Conservation (phyloP, 2,329 filamentous ascomycete species). For the Zarea fungicola region DNA sequence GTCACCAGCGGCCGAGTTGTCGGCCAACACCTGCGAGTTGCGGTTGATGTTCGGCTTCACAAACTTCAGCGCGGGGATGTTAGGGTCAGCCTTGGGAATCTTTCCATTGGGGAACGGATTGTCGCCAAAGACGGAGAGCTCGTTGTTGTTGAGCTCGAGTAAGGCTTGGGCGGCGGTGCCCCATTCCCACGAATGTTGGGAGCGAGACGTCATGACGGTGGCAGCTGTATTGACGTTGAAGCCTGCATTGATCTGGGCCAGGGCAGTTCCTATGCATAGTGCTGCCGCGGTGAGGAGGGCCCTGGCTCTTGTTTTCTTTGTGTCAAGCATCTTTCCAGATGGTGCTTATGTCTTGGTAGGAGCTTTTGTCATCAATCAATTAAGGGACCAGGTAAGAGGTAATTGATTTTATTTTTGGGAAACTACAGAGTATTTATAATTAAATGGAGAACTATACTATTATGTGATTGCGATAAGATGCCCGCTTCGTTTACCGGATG, state of each 20-base stretch:
- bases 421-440: too few species aligned
- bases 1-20: conserved; percentile 14
- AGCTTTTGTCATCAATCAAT: neutral
- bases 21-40: conserved; percentile 11
- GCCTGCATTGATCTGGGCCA: conserved; percentile 11
- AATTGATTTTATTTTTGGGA: too few species aligned
- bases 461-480: too few species aligned
- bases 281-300: neutral
- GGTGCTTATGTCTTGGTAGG: neutral
- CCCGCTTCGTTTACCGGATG: too few species aligned
- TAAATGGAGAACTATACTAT: too few species aligned
- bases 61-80: conserved; percentile 9
- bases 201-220: conserved; percentile 10
- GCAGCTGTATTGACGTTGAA: conserved; percentile 13
- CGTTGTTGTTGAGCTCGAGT: conserved; percentile 15
- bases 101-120: conserved; percentile 15
- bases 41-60: conserved; percentile 14
- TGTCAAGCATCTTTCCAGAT: neutral
- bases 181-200: conserved; percentile 17
- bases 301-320: neutral
- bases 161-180: conserved; percentile 16
- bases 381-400: neutral
- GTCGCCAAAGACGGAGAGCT: conserved; percentile 15
- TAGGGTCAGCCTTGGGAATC: conserved; percentile 8
- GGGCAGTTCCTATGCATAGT: neutral